Conservation (phyloP, 2,329 filamentous ascomycete genomes). For the Cercospora zeae-maydis region DNA sequence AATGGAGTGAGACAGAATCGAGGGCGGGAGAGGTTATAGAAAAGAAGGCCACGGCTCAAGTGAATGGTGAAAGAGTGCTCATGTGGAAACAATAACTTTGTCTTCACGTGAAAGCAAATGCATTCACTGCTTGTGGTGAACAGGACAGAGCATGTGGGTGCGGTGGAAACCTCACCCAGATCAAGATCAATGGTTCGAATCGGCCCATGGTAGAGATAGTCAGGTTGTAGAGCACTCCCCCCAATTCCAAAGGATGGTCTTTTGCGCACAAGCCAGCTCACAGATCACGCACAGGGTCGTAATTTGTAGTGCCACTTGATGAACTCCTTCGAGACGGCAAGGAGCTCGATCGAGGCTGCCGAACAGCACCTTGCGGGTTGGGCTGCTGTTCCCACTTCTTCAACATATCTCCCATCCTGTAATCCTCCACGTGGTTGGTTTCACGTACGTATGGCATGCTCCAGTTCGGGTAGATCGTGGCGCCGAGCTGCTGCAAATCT, state of each 20-base stretch:
- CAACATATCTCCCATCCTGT: slow-evolving; percentile 5
- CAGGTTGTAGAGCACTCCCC: background rate
- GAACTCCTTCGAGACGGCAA: background rate
- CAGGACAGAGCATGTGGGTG: background rate
- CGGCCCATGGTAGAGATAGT: background rate
- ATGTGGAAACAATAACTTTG: background rate
- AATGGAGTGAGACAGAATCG: background rate
- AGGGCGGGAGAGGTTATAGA: background rate
- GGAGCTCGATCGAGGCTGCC: background rate
- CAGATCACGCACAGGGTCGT: slow-evolving; percentile 6
- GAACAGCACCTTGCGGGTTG: background rate
- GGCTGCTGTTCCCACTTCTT: background rate
- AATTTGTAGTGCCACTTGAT: background rate
- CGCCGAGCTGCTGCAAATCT: background rate
- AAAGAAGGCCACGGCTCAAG: background rate
- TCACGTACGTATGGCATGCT: slow-evolving; percentile 3
- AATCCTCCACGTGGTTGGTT: slow-evolving; percentile 1
- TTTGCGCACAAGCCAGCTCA: background rate
- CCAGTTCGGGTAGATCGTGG: slow-evolving; percentile 7
- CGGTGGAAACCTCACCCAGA: background rate
- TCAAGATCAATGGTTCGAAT: background rate
- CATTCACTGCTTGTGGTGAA: background rate
- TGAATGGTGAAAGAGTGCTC: background rate
- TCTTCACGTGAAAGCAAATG: background rate
- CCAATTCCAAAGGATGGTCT: background rate